Conservation (phyloP, 129 eudicot species). For the Chrysanthemum seticuspe region DNA sequence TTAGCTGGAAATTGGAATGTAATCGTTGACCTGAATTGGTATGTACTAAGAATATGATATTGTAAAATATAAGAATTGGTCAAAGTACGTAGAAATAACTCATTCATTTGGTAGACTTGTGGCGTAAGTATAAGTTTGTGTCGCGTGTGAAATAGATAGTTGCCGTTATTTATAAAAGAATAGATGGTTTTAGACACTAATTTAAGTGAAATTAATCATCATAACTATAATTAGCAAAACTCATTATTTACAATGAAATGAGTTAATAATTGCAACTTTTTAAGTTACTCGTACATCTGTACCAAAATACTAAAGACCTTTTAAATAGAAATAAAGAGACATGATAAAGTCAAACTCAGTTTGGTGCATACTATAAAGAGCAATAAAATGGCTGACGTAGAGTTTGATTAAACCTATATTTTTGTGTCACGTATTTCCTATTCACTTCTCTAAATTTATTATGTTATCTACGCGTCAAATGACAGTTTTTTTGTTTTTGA, state of each 20-base stretch:
- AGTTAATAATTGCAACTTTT: too few relatives aligned
- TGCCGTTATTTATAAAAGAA: too few relatives aligned
- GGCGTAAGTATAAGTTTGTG: too few relatives aligned
- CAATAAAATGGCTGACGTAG: background rate
- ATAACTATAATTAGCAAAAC: too few relatives aligned
- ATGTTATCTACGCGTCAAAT: background rate
- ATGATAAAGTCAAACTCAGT: background rate
- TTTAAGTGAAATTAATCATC: too few relatives aligned
- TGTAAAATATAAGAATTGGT: background rate
- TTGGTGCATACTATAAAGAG: background rate
- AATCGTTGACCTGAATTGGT: constrained; percentile 17
- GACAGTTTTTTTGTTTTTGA: too few relatives aligned
- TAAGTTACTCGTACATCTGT: too few relatives aligned
- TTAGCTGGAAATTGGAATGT: constrained; percentile 24
- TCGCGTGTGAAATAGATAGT: too few relatives aligned
- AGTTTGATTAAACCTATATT: background rate
- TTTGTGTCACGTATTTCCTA: background rate
- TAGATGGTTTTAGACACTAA: too few relatives aligned
- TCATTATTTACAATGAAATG: too few relatives aligned
- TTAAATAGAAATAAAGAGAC: too few relatives aligned
- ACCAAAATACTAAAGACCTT: too few relatives aligned
- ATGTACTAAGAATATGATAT: background rate
- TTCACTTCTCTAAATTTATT: background rate
- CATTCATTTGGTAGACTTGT: background rate
- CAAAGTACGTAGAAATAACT: background rate